phyloP scores from a whole-genome alignment of 2,329 filamentous ascomycete genomes.

The Talaromyces sp. region DNA sequence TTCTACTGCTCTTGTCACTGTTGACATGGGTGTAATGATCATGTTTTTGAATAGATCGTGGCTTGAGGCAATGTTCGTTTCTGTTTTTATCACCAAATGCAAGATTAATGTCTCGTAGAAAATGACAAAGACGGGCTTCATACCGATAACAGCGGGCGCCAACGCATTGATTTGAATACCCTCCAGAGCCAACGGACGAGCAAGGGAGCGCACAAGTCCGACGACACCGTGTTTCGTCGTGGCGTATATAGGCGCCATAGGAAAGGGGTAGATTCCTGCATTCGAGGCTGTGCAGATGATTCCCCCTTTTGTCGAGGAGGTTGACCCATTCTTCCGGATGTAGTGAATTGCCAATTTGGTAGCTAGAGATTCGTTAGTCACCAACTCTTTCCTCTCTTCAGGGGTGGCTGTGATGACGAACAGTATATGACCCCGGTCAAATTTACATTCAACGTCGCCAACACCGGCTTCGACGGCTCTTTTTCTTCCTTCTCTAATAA shows the following conservation, averaged over 20 bases:
- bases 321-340: conserved; percentile 30
- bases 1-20: conserved; percentile 44
- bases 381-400: neutral
- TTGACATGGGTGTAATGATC: conserved; percentile 52
- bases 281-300: conserved; percentile 56
- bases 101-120: neutral
- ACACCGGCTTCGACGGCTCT: neutral
- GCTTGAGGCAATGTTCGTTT: conserved; percentile 48
- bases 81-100: conserved; percentile 24
- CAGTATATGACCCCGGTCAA: neutral
- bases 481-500: neutral
- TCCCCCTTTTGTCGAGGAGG: conserved; percentile 40
- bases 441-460: conserved; percentile 1
- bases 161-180: conserved; percentile 53
- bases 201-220: conserved; percentile 51
- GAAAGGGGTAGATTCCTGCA: conserved; percentile 53
- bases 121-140: conserved; percentile 13
- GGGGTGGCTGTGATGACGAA: neutral
- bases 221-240: conserved; percentile 50
- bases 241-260: conserved; percentile 51
- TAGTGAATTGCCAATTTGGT: conserved; percentile 29
- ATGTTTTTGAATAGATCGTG: conserved; percentile 48
- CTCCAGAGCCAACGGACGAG: conserved; percentile 36
- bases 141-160: conserved; percentile 52
- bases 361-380: neutral